Percentiles rank a stretch among this genome's conserved stretches.
phyloP scores from a whole-genome alignment of 768 basidiomycete genomes.

The Rhizopogon vinicolor region DNA sequence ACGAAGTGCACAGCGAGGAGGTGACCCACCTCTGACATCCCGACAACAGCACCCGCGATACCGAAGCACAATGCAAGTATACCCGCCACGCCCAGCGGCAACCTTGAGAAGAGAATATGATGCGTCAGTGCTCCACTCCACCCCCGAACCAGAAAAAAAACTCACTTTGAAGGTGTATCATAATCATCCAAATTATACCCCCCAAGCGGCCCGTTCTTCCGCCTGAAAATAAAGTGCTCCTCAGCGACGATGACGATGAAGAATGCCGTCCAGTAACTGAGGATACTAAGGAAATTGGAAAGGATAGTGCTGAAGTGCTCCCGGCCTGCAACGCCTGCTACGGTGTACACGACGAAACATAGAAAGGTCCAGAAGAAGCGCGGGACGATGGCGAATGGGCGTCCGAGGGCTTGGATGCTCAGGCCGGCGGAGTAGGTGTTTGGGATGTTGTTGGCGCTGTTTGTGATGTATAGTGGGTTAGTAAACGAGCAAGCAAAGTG shows the following conservation, averaged over 20 bases:
- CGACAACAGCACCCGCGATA: constrained; percentile 42
- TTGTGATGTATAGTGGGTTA: not conserved
- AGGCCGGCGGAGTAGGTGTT: constrained; percentile 45
- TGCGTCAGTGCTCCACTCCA: not conserved
- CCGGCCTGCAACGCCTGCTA: constrained; percentile 37
- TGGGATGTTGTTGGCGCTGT: constrained; percentile 36
- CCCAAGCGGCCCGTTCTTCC: constrained; percentile 33
- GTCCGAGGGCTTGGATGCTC: constrained; percentile 40
- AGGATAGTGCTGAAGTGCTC: constrained; percentile 41
- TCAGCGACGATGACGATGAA: constrained; percentile 41
- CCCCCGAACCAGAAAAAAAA: not conserved
- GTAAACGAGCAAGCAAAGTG: not conserved
- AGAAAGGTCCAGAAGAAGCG: constrained; percentile 43
- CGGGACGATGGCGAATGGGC: constrained; percentile 39
- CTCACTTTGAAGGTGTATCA: constrained; percentile 35
- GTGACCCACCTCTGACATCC: constrained; percentile 41
- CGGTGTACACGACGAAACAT: constrained; percentile 32
- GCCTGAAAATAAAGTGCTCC: constrained; percentile 44
- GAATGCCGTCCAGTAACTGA: constrained; percentile 44
- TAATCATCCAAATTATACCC: constrained; percentile 50
- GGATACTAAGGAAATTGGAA: constrained; percentile 37
- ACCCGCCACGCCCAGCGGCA: constrained; percentile 46
- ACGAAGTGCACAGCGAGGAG: not conserved
- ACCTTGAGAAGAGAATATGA: constrained; percentile 16
- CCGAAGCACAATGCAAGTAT: constrained; percentile 43